These are phyloP conservation scores for Colletotrichum endophyticum DNA, from an alignment of 2,329 filamentous ascomycete genomes.

Conservation along the genomic window DNA sequence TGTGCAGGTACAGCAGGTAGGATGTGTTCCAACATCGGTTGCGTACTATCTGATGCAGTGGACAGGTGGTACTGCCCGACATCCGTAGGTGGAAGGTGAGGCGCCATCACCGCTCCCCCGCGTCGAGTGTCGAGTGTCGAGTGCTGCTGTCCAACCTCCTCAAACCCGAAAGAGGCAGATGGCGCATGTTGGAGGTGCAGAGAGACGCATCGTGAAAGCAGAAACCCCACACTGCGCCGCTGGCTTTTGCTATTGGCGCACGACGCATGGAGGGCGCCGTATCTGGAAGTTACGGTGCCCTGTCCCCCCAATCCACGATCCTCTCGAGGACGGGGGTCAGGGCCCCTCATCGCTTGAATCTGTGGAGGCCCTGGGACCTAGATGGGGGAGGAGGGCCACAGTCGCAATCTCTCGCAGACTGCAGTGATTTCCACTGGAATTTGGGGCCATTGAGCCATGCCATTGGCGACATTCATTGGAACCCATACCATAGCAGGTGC, in stretches of 20 bases:
- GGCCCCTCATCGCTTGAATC: neutral
- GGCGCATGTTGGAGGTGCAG: neutral
- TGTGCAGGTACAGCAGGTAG: neutral
- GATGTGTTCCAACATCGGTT: neutral
- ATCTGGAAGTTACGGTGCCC: constrained; percentile 3
- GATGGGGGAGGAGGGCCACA: neutral
- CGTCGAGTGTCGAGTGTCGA: neutral
- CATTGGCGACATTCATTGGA: neutral
- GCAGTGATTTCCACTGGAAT: neutral
- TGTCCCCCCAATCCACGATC: neutral
- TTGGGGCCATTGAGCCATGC: neutral
- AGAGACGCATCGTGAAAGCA: neutral
- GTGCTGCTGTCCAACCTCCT: neutral
- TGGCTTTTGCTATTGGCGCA: constrained; percentile 1
- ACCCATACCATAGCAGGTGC: neutral
- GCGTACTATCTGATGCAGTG: neutral
- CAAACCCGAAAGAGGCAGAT: neutral
- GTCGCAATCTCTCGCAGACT: constrained; percentile 9
- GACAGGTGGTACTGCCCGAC: neutral
- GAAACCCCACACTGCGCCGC: neutral
- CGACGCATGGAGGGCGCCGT: neutral
- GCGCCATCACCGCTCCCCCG: neutral
- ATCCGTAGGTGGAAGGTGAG: neutral
- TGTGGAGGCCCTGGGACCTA: neutral
- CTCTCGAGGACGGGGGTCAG: neutral